Base-by-base conservation (phyloP, 371 early-diverging fungal species). In the Lichtheimia ramosa region DNA sequence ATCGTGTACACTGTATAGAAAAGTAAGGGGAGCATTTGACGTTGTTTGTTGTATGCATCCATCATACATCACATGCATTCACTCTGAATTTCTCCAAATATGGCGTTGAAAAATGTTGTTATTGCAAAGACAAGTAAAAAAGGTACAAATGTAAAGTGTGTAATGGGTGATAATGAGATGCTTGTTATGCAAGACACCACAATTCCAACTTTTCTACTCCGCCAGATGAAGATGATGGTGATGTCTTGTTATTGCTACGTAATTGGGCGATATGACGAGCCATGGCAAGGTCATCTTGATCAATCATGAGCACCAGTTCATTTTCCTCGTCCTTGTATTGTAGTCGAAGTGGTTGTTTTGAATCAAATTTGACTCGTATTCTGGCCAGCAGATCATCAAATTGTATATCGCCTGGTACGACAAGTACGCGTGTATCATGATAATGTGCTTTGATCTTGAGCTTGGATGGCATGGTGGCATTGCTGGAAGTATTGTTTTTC, bases 241-340 rank as follows among this genome's bases (percentile, higher is more conserved):
- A 27, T 18, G 54, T 34, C 40, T 72, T 63, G 52, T 59, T 60
- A 28, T 82, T 79, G 5, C 81, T 43, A 7, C 53, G 83, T 41
- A 71, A 74, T 53, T 81, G 75, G 48, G 84, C 61, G 15, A 72
- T 63, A 65, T 87, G 86, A 55, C 85, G 77, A 24, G 93, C 95
- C 74, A 94, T 86, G 59, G 89, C 84, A 67, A 92, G 81, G 73
- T 96, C 97, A 58, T 96, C 97, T 43, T 95, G 86, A 71, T 95
- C 96, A 23, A 89, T 89, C 86, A 96, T 91, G 43, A 89, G 71
- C 13, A 95, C 90, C 68, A 91, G 72, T 56, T 90, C 92, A 55
- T 88, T 86, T 50, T 95, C 96, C 62, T 93, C 94, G 64, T 96
- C 97, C 66, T 86, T 85, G 73, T 94, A 96, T 67, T 90, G 86